Base-by-base conservation (phyloP, 768 basidiomycete species). In the Pleurotus salmoneostramineus region DNA sequence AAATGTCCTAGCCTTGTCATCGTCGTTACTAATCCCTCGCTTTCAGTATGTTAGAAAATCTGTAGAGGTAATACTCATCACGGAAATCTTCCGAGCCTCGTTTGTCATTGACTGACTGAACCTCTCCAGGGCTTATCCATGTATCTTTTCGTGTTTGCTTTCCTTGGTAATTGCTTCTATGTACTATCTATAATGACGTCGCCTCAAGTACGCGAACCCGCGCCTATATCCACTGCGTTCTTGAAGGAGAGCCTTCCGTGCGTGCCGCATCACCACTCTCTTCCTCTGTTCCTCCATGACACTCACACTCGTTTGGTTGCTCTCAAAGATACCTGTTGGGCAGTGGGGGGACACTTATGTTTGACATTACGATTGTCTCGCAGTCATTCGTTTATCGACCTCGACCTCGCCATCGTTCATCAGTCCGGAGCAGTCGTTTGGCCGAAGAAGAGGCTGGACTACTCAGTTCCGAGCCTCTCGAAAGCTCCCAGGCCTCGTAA, bases 141-240 rank as follows among this genome's bases (percentile, higher is more conserved):
- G 73, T 89, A 88, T 66, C 80, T 99, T 17, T 99, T 99, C 70
- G 69, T 95, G 35, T 93, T 89, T 68, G 97, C 97, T 5, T 98
- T 98, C 70, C 72, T 91, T 31, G 97, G 97, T 57, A 99, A 99
- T 71, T 71, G 83, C 7, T 94, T 96, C 68, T 98, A 99, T 70
- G 96, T 96, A 48, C 71, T 87, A 15, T 96, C 94, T 2, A 91
- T 98, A 64, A 68, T 97, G n/a, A 78, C 84, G 6, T 92, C 91
- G 42, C 89, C 93, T 4, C 74, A 80, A 55, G 74, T 84, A 43
- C 73, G 69, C 55, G 72, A 79, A 17, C 83, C 89, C 12, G 81
- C 83, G 8, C 80, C 83, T 5, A 77, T 79, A 64, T 82, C 90
- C 1, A 75, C 78, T 0, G 77, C 81, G 37, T 95, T 88, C 69